A percentile compares a stretch with the other conserved stretches of the same genome.
Evolutionary conservation across 2,329 filamentous ascomycete species (phyloP).

Genomic region (Trichoderma sp.): DNA sequence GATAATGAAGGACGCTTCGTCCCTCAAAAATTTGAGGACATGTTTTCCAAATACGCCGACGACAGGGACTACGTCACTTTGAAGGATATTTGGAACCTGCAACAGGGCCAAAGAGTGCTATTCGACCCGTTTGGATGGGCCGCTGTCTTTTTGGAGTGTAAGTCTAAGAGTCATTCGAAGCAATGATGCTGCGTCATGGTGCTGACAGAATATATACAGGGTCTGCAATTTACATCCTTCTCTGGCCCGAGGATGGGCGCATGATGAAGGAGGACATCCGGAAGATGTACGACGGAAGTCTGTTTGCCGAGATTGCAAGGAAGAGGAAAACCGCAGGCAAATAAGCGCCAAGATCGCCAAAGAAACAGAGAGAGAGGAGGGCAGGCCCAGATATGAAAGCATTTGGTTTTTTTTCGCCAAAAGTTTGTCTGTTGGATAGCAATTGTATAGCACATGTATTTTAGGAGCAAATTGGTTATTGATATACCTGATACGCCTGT

Average conservation of each 20-base stretch:
- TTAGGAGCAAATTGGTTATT: neutral
- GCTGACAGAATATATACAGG: constrained; percentile 26
- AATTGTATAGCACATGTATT: neutral
- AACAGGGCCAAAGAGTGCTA: constrained; percentile 47
- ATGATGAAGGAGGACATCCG: constrained; percentile 59
- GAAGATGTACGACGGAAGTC: constrained; percentile 34
- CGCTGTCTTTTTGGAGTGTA: constrained; percentile 35
- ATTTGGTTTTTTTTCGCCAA: neutral
- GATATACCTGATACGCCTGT: neutral
- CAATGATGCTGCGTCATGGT: no score
- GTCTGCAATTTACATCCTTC: constrained; percentile 51
- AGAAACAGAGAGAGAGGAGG: no score
- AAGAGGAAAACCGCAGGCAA: constrained; percentile 7
- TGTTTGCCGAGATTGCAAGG: constrained; percentile 30
- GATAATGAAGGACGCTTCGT: constrained; percentile 54
- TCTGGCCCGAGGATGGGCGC: constrained; percentile 57
- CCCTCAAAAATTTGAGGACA: constrained; percentile 55
- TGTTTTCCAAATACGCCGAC: constrained; percentile 52
- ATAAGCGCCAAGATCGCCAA: neutral
- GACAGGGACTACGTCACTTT: constrained; percentile 46
- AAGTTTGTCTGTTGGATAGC: neutral
- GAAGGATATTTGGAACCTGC: constrained; percentile 42
- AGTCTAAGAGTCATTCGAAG: neutral
- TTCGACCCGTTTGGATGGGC: constrained; percentile 48
- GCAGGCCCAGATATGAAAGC: neutral